A percentile compares a stretch with the other conserved stretches of the same genome.
phyloP scores from a whole-genome alignment of 164 flowering plant genomes.

The Hamamelis virginiana region DNA sequence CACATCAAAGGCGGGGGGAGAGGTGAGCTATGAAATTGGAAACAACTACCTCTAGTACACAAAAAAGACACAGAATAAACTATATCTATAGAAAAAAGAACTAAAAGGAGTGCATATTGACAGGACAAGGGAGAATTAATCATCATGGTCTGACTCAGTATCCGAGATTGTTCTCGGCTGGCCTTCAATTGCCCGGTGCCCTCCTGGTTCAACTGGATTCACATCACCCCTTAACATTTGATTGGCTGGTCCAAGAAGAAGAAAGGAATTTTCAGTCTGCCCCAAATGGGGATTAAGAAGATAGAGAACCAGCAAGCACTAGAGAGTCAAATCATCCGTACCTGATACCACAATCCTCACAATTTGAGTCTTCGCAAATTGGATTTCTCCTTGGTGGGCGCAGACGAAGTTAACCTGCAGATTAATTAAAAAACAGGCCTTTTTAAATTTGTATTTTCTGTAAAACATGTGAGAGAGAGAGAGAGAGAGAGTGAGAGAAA shows the following conservation, averaged over 20 bases:
- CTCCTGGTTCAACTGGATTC: slow-evolving; percentile 22
- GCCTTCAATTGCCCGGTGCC: slow-evolving; percentile 27
- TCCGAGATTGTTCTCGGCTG: slow-evolving; percentile 19
- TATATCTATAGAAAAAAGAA: too few relatives aligned
- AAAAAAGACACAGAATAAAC: too few relatives aligned
- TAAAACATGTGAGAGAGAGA: background rate
- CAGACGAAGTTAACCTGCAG: slow-evolving; percentile 22
- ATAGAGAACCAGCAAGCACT: background rate
- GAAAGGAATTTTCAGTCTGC: background rate
- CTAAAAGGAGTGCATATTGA: too few relatives aligned
- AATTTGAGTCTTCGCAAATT: slow-evolving; percentile 10
- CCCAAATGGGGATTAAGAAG: too few relatives aligned
- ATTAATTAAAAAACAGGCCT: background rate
- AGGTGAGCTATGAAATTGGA: too few relatives aligned
- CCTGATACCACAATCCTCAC: slow-evolving; percentile 23
- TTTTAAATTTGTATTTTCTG: background rate
- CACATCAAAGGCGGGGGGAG: too few relatives aligned
- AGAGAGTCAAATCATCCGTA: background rate
- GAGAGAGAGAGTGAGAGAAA: background rate
- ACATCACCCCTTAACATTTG: slow-evolving; percentile 20
- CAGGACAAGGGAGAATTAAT: slow-evolving; percentile 13
- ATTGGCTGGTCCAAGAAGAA: slow-evolving; percentile 25
- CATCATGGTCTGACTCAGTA: slow-evolving; percentile 36
- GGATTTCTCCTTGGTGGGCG: slow-evolving; percentile 22
- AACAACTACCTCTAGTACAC: too few relatives aligned